These are phyloP conservation scores for Anisodus tanguticus DNA, from an alignment of 257 asterid species.

Conservation along the genomic window DNA sequence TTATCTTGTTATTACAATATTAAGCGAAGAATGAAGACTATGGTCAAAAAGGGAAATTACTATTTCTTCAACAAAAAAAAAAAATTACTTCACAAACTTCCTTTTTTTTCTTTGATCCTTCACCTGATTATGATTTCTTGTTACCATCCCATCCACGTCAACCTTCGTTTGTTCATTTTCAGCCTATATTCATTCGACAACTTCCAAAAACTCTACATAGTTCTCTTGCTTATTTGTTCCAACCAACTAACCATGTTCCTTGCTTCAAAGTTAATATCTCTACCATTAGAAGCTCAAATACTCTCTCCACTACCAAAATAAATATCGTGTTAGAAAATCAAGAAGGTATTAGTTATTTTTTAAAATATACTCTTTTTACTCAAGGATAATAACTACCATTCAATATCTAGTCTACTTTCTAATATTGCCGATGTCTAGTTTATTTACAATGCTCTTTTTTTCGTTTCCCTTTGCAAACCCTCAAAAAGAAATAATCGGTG, in stretches of 20 bases:
- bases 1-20: background rate
- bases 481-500: too few relatives aligned
- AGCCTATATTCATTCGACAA: constrained; percentile 8
- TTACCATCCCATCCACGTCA: constrained; percentile 12
- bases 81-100: background rate
- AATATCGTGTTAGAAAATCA: too few relatives aligned
- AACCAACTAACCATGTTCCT: background rate
- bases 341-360: too few relatives aligned
- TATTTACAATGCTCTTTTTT: too few relatives aligned
- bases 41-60: background rate
- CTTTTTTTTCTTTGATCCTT: background rate
- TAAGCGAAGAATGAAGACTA: background rate
- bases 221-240: background rate
- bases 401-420: too few relatives aligned
- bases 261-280: constrained; percentile 15
- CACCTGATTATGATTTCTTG: constrained; percentile 4
- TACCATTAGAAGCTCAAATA: background rate
- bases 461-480: too few relatives aligned
- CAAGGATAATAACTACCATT: too few relatives aligned
- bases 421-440: too few relatives aligned
- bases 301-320: background rate
- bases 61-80: background rate
- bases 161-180: background rate
- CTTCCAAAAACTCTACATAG: constrained; percentile 8
- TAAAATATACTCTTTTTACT: too few relatives aligned